Evolutionary conservation across 345 rosid species (phyloP), one percentile per base, ranked within the genome.

Genomic region (Eucalyptus polybractea): DNA sequence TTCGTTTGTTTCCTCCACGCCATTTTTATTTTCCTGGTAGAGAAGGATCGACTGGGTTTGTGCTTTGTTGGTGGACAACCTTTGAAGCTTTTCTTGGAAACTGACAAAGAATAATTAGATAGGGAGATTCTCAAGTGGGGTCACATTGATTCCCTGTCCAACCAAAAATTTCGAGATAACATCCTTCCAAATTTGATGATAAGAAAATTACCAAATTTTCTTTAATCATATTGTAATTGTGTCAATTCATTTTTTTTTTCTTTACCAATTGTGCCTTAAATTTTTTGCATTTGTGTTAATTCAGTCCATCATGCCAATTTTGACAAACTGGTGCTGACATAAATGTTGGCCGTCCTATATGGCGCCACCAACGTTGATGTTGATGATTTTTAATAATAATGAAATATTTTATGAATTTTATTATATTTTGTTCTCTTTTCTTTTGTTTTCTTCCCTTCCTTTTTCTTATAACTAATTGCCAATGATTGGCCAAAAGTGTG

Each of bases 251-350:
- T 19, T 7, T 53, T 53, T 3, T 14, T 51, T 51, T 21, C 22
- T 54, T 19, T 21, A 19, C 24, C 25, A 54, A 54, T 54, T 54
- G 11, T 19, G 58, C 2, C 25, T 54, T 22, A 54, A 54, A 8
- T 54, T 54, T 54, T 54, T 54, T 54, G 11, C 4, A 54, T 54
- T 54, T 1, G 1, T 54, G 4, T 21, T 15, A 54, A 54, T 54
- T 54, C 25, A 54, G 1, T 21, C 1, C 1, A 54, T 54, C 10
- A 2, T 5, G n/a, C n/a, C 1, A 19, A 54, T 54, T 51, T 51
- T 51, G 21, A 3, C 8, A 1, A 4, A 51, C 0, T 3, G 21
- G 2, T 1, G 11, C 0, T 2, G 2, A 21, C 10, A 21, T 19
- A 19, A 22, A 54, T 3, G 10, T 2, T 3, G 5, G 9, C 5